Base-by-base conservation (phyloP, 768 basidiomycete genomes). In the Mrakia hoshinonis region DNA sequence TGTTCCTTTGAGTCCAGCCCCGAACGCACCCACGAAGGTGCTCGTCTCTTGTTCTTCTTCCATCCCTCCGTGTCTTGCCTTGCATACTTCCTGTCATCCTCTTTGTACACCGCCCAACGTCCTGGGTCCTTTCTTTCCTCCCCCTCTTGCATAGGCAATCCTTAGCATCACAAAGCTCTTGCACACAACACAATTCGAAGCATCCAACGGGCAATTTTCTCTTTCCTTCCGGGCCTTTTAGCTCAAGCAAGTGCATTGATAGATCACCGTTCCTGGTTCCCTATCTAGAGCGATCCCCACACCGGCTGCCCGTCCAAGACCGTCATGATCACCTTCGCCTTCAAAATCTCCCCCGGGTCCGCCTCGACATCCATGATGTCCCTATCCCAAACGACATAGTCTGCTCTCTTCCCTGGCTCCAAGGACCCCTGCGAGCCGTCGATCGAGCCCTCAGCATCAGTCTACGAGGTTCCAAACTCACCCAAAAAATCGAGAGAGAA, bases 331-430 rank as follows among this genome's bases (percentile, higher is more conserved):
- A 52, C 51, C 26, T 52, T 22, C 10, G 22, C 20, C 51, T 26
- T 22, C 24, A 31, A 60, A 26, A 31, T 26, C 10, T 18, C 15
- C 15, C 6, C 31, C 24, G 55, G n/a, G 29, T 15, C 31, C 13
- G 24, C 9, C 24, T 6, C 11, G 55, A n/a, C 13, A 34, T 31
- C 24, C 24, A 26, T 87, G 73, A 95, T 87, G 78, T 96, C 86
- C 31, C 84, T 84, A 75, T 92, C 86, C 65, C 94, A 83, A 2
- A 96, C 81, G 49, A 93, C 89, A 74, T 89, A 92, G 78, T 97
- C 94, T 2, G 92, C 93, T 74, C 86, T 85, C 79, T 92, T 92
- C 4, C 92, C 92, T 0, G 83, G 80, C 0, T 80, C 81, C 43
- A 98, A 83, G 0, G 88, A 89, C 1, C 94, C 94, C 0, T 43